A percentile compares a stretch with the other conserved stretches of the same genome.
These are phyloP conservation scores for Lobosporangium transversale DNA, from an alignment of 192 early-diverging fungal genomes.

Conservation along the genomic window DNA sequence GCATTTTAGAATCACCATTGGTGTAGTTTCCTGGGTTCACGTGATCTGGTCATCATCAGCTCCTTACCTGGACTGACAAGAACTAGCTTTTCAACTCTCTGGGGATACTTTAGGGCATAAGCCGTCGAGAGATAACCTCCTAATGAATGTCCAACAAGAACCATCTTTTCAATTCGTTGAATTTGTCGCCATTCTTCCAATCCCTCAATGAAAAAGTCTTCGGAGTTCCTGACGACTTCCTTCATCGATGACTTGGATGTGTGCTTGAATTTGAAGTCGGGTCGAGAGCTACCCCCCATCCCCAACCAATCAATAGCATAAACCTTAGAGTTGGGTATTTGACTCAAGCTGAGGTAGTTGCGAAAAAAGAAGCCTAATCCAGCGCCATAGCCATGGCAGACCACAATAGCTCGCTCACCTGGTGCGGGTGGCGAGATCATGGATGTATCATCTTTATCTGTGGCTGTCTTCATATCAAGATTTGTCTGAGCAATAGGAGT, in stretches of 20 bases:
- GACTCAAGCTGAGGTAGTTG: conserved; percentile 59
- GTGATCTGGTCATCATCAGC: too few species aligned
- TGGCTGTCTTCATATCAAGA: conserved; percentile 34
- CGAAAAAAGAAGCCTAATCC: conserved; percentile 83
- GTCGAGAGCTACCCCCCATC: conserved; percentile 90
- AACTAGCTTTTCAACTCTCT: conserved; percentile 87
- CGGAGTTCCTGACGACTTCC: conserved; percentile 66
- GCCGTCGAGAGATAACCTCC: conserved; percentile 88
- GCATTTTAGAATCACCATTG: too few species aligned
- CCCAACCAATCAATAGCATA: conserved; percentile 94
- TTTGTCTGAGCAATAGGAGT: conserved; percentile 47
- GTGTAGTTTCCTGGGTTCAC: too few species aligned
- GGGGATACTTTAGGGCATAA: conserved; percentile 90
- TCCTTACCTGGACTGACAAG: conserved; percentile 86
- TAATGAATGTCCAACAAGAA: conserved; percentile 84
- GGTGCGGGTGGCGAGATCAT: conserved; percentile 48
- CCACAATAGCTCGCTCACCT: conserved; percentile 60
- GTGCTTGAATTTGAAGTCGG: conserved; percentile 65
- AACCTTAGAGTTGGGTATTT: conserved; percentile 65
- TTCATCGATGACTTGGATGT: conserved; percentile 54
- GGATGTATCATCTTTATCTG: conserved; percentile 43
- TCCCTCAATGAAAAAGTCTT: conserved; percentile 89
- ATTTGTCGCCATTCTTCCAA: conserved; percentile 88
- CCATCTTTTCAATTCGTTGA: conserved; percentile 85
- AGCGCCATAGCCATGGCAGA: conserved; percentile 85